These are phyloP conservation scores for Alloteropsis angusta DNA, from an alignment of 202 grass and related monocot species.

Conservation along the genomic window DNA sequence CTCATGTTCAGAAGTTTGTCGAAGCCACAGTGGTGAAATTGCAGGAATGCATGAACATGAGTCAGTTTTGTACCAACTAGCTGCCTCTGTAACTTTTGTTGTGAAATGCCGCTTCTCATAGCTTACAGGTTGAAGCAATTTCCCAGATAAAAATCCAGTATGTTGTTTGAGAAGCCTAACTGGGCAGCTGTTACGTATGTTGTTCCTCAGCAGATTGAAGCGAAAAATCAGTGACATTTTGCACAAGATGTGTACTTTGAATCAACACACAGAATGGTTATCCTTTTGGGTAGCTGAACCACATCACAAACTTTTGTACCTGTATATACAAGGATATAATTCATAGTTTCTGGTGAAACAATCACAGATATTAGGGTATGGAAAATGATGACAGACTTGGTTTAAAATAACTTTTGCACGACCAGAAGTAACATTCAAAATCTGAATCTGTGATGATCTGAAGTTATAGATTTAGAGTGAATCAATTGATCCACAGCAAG, in stretches of 20 bases:
- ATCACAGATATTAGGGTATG: background rate
- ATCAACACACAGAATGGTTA: background rate
- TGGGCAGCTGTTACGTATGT: background rate
- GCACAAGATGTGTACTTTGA: background rate
- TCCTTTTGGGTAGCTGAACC: background rate
- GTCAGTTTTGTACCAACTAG: background rate
- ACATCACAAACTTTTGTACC: background rate
- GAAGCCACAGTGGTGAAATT: slow-evolving; percentile 22
- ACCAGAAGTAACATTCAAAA: background rate
- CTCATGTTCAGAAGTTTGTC: slow-evolving; percentile 13
- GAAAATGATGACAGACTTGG: background rate
- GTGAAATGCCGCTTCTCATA: slow-evolving; percentile 14
- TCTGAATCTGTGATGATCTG: background rate
- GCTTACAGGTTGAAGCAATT: slow-evolving; percentile 15
- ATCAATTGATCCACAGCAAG: background rate
- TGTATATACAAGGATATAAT: background rate
- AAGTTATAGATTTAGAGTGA: background rate
- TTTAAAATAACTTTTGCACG: background rate
- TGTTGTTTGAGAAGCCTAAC: slow-evolving; percentile 22
- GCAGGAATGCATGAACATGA: slow-evolving; percentile 8
- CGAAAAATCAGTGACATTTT: slow-evolving; percentile 35
- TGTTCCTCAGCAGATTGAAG: slow-evolving; percentile 40
- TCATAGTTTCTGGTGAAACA: background rate
- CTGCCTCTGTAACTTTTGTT: background rate
- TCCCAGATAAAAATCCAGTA: slow-evolving; percentile 20